Base-by-base conservation (phyloP, 2,329 filamentous ascomycete genomes). In the Xylaria sp. region DNA sequence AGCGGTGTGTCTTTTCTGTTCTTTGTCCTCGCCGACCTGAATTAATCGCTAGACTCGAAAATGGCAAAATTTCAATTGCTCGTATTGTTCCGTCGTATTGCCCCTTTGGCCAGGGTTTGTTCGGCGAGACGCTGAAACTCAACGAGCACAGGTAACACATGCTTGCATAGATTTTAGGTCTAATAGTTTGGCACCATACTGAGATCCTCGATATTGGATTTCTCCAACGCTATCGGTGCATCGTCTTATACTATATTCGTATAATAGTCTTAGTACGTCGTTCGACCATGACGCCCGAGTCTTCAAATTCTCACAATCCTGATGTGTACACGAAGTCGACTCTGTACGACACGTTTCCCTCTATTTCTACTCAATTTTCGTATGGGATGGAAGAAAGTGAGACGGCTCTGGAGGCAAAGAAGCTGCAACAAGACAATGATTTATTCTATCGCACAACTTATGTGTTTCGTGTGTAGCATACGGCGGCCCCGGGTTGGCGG, bases 1-100 rank as follows among this genome's bases (percentile, higher is more conserved):
- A 64, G 67, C 67, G 67, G 60, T 64, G 67, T 58, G 45, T 36
- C 53, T 32, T 36, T 36, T 32, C 20, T 57, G 12, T 55, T 43
- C 18, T 53, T 43, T 41, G 18, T 48, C 59, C 36, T 59, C 15
- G 28, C 43, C 20, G 28, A 63, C 56, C 32, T 30, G 9, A 8
- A 13, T n/a, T 8, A 60, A 15, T 7, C 8, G 4, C 23, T 15
- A n/a, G 55, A 23, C 58, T 32, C 30, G 23, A 34, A 30, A 53
- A 13, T n/a, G 25, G 36, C 20, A 28, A 32, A 46, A 30, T 28
- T 53, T 56, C 18, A 8, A 39, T 15, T 23, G 20, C 36, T 34
- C 41, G 20, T 28, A 13, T 18, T 43, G 28, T 50, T n/a, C 34
- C 45, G 7, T 28, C 9, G 2, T 30, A 3, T 9, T 9, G 9